phyloP scores from a whole-genome alignment of 371 early-diverging fungal genomes.

The Rhizopus delemar region DNA sequence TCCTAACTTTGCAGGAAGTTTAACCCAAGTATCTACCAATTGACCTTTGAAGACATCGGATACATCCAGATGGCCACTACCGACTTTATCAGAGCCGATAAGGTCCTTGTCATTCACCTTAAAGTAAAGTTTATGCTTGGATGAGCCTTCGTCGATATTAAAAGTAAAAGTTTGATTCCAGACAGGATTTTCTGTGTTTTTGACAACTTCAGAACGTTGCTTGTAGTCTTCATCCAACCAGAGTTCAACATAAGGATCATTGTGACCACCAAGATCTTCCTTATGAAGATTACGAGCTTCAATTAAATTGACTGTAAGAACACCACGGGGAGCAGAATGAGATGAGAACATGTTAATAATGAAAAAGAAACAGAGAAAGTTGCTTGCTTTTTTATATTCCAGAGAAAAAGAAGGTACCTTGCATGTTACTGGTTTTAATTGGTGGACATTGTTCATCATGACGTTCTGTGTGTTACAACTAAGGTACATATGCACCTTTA shows the following conservation, averaged over 20 bases:
- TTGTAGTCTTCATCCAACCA: conserved; percentile 45
- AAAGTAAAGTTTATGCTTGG: conserved; percentile 35
- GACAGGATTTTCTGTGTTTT: conserved; percentile 39
- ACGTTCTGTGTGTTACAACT: too few species aligned
- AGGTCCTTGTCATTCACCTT: conserved; percentile 43
- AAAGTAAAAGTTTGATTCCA: conserved; percentile 49
- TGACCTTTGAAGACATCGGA: conserved; percentile 29
- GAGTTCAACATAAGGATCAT: conserved; percentile 43
- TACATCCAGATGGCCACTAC: conserved; percentile 33
- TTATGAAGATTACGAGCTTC: conserved; percentile 42
- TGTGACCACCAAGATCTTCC: conserved; percentile 37
- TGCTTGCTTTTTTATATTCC: neutral
- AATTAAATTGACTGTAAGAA: conserved; percentile 36
- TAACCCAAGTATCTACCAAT: conserved; percentile 39
- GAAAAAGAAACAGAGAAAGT: neutral
- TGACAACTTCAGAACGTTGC: conserved; percentile 32
- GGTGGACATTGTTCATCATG: too few species aligned
- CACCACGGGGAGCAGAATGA: conserved; percentile 31
- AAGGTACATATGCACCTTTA: too few species aligned
- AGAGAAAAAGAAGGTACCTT: too few species aligned
- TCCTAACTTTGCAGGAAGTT: conserved; percentile 45
- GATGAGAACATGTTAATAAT: conserved; percentile 22
- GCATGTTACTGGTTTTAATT: too few species aligned
- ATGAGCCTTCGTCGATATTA: conserved; percentile 31
- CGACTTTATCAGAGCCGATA: conserved; percentile 37